phyloP scores from a whole-genome alignment of 2,329 filamentous ascomycete species.

The Calonectria montana region DNA sequence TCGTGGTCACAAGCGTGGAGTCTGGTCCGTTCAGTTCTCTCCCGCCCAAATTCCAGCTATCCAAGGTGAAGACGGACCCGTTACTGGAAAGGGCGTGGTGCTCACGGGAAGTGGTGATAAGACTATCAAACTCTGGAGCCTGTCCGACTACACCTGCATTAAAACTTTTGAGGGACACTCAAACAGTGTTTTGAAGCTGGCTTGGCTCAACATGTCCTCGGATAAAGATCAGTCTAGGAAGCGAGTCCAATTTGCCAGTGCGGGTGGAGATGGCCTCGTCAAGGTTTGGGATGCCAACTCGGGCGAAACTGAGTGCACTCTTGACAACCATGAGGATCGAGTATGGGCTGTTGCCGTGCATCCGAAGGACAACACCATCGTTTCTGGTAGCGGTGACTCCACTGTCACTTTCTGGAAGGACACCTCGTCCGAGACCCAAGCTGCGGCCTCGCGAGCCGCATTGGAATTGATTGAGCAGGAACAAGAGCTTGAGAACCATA shows the following conservation, averaged over 20 bases:
- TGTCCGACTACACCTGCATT: conserved; percentile 91
- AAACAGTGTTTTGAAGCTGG: conserved; percentile 92
- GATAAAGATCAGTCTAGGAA: conserved; percentile 65
- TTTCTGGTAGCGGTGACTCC: conserved; percentile 92
- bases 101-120: conserved; percentile 96
- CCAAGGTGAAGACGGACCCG: conserved; percentile 76
- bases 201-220: conserved; percentile 77
- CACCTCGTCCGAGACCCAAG: conserved; percentile 83
- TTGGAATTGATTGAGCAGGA: conserved; percentile 91
- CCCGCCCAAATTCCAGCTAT: conserved; percentile 81
- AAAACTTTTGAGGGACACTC: conserved; percentile 96
- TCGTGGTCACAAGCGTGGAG: conserved; percentile 91
- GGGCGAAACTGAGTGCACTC: conserved; percentile 86
- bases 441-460: conserved; percentile 77
- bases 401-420: conserved; percentile 97
- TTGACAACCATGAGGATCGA: conserved; percentile 97
- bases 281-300: conserved; percentile 94
- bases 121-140: conserved; percentile 93
- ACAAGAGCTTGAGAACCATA: conserved; percentile 93
- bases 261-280: conserved; percentile 92
- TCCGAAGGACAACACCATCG: conserved; percentile 75
- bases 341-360: conserved; percentile 90
- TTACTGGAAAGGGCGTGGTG: conserved; percentile 83
- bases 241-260: conserved; percentile 81
- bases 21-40: conserved; percentile 95